Evolutionary conservation across 2,329 filamentous ascomycete genomes (phyloP).

Genomic region (Penicillium brasilianum): DNA sequence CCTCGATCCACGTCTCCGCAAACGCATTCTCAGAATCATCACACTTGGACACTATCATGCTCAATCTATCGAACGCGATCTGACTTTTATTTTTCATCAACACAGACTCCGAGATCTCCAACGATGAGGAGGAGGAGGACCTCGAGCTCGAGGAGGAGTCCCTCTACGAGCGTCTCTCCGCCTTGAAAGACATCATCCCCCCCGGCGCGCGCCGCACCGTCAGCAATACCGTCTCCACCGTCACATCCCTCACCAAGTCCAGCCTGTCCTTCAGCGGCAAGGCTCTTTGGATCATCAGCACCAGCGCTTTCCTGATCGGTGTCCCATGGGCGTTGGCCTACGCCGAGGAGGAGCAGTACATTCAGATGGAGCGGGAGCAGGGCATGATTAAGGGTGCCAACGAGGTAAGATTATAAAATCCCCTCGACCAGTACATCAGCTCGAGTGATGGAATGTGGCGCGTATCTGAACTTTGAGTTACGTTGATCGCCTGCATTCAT

Average conservation of each 20-base stretch:
- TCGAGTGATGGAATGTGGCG: not conserved
- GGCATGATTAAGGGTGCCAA: conserved; percentile 91
- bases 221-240: conserved; percentile 59
- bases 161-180: conserved; percentile 71
- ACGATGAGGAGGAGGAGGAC: conserved; percentile 72
- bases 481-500: not conserved
- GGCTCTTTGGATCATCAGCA: conserved; percentile 87
- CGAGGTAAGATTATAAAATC: conserved; percentile 62
- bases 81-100: conserved; percentile 17
- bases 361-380: conserved; percentile 98
- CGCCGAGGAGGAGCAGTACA: conserved; percentile 93
- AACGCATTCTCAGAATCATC: not conserved
- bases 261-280: conserved; percentile 73
- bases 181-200: conserved; percentile 76
- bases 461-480: not conserved
- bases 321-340: conserved; percentile 93
- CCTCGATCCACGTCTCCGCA: not conserved
- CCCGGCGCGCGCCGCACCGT: conserved; percentile 73
- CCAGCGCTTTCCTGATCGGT: conserved; percentile 84
- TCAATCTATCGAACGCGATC: conserved; percentile 12
- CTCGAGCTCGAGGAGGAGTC: conserved; percentile 63
- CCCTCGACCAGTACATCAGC: not conserved
- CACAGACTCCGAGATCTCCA: conserved; percentile 81
- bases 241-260: conserved; percentile 52
- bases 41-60: conserved; percentile 9